Evolutionary conservation across 2,329 filamentous ascomycete species (phyloP), one percentile per base, ranked within the genome.

Genomic region (Colletotrichum lupini): DNA sequence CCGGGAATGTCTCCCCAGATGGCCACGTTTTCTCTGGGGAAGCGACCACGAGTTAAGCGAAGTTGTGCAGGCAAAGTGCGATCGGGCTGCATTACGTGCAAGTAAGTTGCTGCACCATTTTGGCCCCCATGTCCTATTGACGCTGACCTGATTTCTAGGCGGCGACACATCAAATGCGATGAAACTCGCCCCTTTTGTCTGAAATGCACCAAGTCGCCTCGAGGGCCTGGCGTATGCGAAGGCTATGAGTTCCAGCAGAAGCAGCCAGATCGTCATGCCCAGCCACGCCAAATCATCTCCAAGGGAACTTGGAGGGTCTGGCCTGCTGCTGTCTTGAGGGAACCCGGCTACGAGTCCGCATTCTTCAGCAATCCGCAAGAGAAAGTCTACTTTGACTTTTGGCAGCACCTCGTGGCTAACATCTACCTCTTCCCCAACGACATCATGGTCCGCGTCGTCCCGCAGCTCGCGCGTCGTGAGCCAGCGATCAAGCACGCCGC

Each of bases 81-180:
- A 19, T 74, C 74, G 5, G 74, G 74, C 12, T 75, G 74, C 30
- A 74, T 75, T 14, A 75, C 74, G 22, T 75, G 74, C 74, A 75
- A 75, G 68, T 74, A 62, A 61, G 71, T 56, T 26, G 37, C 2
- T 1, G 37, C 5, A 7, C 2, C 37, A 1, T 42, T 5, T 16
- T 6, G 37, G 14, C 37, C 4, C 4, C 14, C 26, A 7, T 28
- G 19, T 46, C 5, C 4, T 16, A 2, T 9, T 24, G 11, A 12
- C 12, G 16, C 26, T 66, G 19, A 69, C 37, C 8, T 16, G 2
- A n/a, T 9, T 55, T 16, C 26, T 28, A 73, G 71, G 8, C 71
- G 71, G 66, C 83, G 83, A 24, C 83, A 85, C 74, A 81, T 85
- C 49, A 85, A 85, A 76, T 85, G 83, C 68, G 83, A 85, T 61